Conservation (phyloP, 225 moss, liverwort and hornwort species). For the Marchantia paleacea region DNA sequence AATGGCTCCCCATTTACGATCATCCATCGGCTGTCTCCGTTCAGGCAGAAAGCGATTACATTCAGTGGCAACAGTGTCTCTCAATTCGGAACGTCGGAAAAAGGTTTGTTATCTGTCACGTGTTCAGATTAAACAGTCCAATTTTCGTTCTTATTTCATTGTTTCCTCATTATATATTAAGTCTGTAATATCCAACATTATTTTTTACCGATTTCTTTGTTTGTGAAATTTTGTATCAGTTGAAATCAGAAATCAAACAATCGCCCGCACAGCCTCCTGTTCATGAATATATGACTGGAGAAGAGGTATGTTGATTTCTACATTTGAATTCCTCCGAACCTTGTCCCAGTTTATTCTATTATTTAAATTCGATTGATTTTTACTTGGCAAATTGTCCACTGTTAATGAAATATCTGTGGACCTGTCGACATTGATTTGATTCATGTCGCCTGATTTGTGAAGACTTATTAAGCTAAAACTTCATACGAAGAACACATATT, state of each 20-base stretch:
- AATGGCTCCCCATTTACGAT: neutral
- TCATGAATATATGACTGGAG: neutral
- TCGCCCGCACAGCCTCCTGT: neutral
- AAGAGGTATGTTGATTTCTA: neutral
- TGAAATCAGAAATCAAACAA: neutral
- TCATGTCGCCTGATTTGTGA: too few species aligned
- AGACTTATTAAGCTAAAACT: too few species aligned
- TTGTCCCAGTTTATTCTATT: neutral
- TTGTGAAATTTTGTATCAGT: neutral
- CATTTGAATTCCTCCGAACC: neutral
- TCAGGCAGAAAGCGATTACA: neutral
- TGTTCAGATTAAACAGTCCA: neutral
- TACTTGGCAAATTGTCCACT: too few species aligned
- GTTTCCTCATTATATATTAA: neutral
- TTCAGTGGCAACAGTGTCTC: neutral
- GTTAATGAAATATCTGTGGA: too few species aligned
- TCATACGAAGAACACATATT: too few species aligned
- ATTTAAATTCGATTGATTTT: too few species aligned
- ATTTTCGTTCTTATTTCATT: neutral
- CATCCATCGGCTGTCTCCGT: neutral
- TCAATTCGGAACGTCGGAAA: neutral
- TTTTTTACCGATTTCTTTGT: neutral
- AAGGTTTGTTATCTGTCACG: neutral
- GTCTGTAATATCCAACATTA: neutral
- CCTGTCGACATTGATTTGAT: too few species aligned